Evolutionary conservation across 176 grass and related monocot species (phyloP).

Genomic region (Eleusine coracana): DNA sequence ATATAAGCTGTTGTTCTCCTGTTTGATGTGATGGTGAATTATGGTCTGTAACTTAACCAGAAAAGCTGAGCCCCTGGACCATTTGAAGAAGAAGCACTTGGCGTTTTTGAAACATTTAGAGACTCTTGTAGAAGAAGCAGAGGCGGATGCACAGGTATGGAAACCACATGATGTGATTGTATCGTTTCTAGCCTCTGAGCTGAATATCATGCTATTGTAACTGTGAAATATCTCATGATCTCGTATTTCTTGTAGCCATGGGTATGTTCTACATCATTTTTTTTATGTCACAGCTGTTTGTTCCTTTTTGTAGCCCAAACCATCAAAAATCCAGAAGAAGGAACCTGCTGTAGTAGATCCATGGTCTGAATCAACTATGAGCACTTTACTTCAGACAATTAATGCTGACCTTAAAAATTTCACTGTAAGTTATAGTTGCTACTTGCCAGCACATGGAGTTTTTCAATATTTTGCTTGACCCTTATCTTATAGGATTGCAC

Average conservation of each 20-base stretch:
- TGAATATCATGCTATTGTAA: neutral
- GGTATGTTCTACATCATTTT: slow-evolving; percentile 1
- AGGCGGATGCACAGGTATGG: slow-evolving; percentile 60
- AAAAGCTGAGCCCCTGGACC: slow-evolving; percentile 72
- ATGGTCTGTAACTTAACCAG: slow-evolving; percentile 45
- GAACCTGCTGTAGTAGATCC: slow-evolving; percentile 59
- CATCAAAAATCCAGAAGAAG: slow-evolving; percentile 49
- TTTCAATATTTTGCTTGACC: neutral
- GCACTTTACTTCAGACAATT: slow-evolving; percentile 60
- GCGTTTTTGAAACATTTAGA: slow-evolving; percentile 53
- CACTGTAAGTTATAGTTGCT: slow-evolving; percentile 53
- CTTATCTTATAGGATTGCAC: slow-evolving; percentile 23
- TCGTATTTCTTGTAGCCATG: neutral
- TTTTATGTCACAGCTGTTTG: slow-evolving; percentile 25
- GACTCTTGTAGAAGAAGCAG: slow-evolving; percentile 46
- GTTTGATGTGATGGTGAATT: slow-evolving; percentile 31
- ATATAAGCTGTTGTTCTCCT: slow-evolving; percentile 11
- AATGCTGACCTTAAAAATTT: slow-evolving; percentile 61
- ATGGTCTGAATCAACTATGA: slow-evolving; percentile 66
- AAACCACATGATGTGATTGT: slow-evolving; percentile 1
- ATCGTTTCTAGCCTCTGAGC: neutral
- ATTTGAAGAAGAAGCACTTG: slow-evolving; percentile 69
- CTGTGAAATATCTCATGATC: neutral
- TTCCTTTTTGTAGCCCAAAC: slow-evolving; percentile 47
- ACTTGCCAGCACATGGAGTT: slow-evolving; percentile 10